phyloP scores from a whole-genome alignment of 345 rosid genomes.

The Salix viminalis region DNA sequence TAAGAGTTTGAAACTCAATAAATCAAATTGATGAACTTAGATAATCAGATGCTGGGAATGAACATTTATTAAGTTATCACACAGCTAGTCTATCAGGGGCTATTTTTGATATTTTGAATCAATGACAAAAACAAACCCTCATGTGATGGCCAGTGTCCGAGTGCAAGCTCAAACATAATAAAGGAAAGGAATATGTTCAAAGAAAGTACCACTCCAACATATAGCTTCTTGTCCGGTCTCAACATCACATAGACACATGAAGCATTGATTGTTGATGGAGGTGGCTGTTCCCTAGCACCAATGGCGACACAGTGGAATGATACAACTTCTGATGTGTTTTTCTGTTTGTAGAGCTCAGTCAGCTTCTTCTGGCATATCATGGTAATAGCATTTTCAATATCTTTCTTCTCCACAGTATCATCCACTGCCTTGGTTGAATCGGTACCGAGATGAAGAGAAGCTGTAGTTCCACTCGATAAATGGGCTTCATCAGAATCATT shows the following conservation, averaged over 20 bases:
- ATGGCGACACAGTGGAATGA: slow-evolving; percentile 45
- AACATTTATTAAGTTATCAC: neutral
- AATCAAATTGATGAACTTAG: neutral
- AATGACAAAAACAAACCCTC: neutral
- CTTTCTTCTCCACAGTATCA: slow-evolving; percentile 37
- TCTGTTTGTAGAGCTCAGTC: slow-evolving; percentile 41
- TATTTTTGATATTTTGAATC: neutral
- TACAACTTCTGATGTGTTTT: slow-evolving; percentile 27
- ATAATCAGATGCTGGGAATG: neutral
- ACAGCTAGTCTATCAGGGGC: neutral
- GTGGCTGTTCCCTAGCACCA: slow-evolving; percentile 80
- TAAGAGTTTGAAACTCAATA: neutral
- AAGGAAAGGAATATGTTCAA: neutral
- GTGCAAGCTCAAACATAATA: neutral
- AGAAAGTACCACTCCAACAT: slow-evolving; percentile 73
- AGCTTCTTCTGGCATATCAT: slow-evolving; percentile 53
- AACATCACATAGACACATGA: slow-evolving; percentile 87
- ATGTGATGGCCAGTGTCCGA: neutral
- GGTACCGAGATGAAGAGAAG: slow-evolving; percentile 18
- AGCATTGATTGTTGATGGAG: slow-evolving; percentile 84
- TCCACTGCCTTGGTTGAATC: slow-evolving; percentile 30
- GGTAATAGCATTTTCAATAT: slow-evolving; percentile 42
- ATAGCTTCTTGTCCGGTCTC: slow-evolving; percentile 67
- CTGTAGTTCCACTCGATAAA: slow-evolving; percentile 17
- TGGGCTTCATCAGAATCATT: slow-evolving; percentile 21